Evolutionary conservation across 1,139 yeast genomes (phyloP).

Genomic region (Kodamaea arcana): DNA sequence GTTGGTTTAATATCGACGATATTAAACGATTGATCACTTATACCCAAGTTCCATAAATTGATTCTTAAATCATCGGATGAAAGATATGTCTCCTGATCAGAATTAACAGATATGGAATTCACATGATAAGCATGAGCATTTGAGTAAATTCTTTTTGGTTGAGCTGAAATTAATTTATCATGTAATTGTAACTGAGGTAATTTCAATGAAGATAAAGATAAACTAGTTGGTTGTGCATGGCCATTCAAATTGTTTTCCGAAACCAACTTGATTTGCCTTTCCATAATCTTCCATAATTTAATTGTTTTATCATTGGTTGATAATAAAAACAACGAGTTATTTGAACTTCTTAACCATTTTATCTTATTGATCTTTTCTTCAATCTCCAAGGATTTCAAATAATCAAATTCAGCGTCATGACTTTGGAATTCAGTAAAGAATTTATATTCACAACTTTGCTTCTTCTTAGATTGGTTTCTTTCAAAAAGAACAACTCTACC

Average conservation of each 20-base stretch:
- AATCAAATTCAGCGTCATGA: conserved; percentile 98
- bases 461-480: conserved; percentile 73
- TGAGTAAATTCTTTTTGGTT: conserved; percentile 86
- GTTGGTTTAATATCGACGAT: conserved; percentile 98
- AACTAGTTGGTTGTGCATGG: conserved; percentile 9
- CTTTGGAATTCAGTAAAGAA: conserved; percentile 97
- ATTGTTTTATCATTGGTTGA: conserved; percentile 97
- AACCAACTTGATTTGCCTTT: conserved; percentile 87
- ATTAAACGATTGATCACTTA: conserved; percentile 92
- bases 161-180: conserved; percentile 92
- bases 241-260: conserved; percentile 72
- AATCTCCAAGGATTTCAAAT: conserved; percentile 89
- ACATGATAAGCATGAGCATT: conserved; percentile 99
- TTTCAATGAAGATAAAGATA: conserved; percentile 42
- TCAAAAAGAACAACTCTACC: conserved; percentile 97
- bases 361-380: conserved; percentile 98
- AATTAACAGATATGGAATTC: conserved; percentile 89
- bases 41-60: conserved; percentile 92
- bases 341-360: conserved; percentile 89
- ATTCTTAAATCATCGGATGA: conserved; percentile 93
- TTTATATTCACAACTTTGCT: conserved; percentile 76
- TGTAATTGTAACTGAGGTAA: conserved; percentile 87
- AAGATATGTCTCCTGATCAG: conserved; percentile 94
- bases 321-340: conserved; percentile 81
- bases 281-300: conserved; percentile 94